Percentiles rank a stretch among this genome's conserved stretches.
Evolutionary conservation across 805 yeast species (phyloP).

Genomic region (Monosporozyma siamensis): DNA sequence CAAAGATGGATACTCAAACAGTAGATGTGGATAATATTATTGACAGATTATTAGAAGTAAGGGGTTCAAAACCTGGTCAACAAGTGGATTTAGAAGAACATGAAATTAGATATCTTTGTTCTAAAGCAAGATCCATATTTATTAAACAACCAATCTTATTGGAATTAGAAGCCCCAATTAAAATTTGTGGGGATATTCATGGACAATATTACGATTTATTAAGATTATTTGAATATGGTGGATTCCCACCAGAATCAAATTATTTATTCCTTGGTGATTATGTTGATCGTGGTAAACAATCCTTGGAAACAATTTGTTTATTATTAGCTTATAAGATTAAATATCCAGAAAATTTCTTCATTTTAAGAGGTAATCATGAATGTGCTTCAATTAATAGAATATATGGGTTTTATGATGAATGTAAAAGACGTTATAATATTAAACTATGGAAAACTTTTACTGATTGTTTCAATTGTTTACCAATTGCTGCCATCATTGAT

Average conservation of each 20-base stretch:
- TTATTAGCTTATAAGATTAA: conserved; percentile 92
- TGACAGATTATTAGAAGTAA: conserved; percentile 91
- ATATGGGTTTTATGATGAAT: conserved; percentile 97
- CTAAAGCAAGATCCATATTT: conserved; percentile 95
- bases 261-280: conserved; percentile 93
- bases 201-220: conserved; percentile 95
- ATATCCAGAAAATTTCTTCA: conserved; percentile 96
- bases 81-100: conserved; percentile 89
- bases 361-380: conserved; percentile 96
- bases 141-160: conserved; percentile 93
- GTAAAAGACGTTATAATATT: conserved; percentile 95
- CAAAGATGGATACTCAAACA: conserved; percentile 45
- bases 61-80: conserved; percentile 97
- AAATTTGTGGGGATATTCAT: conserved; percentile 91
- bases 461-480: conserved; percentile 96
- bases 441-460: conserved; percentile 98
- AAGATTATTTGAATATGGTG: conserved; percentile 95
- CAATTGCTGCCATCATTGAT: conserved; percentile 96
- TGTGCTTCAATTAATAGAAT: conserved; percentile 97
- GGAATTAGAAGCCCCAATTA: conserved; percentile 95
- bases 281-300: conserved; percentile 97
- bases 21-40: conserved; percentile 95
- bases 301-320: conserved; percentile 89
- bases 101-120: conserved; percentile 91
- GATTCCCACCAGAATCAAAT: conserved; percentile 98